Conservation (phyloP, 441 rosid genomes). For the Pelargonium cotyledonis region DNA sequence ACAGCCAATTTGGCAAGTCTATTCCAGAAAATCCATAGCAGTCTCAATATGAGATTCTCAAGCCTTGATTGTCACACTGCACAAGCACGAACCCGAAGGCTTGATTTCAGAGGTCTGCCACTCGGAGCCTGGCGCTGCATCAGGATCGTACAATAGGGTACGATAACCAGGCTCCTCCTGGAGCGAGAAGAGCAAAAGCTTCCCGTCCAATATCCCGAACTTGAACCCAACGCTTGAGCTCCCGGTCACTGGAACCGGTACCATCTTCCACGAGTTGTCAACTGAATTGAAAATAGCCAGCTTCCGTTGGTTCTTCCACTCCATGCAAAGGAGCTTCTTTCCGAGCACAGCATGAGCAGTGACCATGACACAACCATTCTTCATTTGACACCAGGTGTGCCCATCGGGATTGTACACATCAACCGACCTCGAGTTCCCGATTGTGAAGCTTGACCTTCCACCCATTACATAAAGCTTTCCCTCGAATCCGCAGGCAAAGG, state of each 20-base stretch:
- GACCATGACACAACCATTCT: constrained; percentile 89
- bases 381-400: constrained; percentile 68
- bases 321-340: constrained; percentile 74
- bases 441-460: constrained; percentile 91
- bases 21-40: too few relatives aligned
- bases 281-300: constrained; percentile 60
- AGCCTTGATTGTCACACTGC: constrained; percentile 75
- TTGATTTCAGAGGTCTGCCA: constrained; percentile 71
- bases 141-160: constrained; percentile 71
- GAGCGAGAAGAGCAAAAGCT: constrained; percentile 62
- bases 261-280: constrained; percentile 73
- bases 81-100: constrained; percentile 69
- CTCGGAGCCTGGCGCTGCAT: constrained; percentile 59
- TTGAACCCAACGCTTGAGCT: constrained; percentile 64
- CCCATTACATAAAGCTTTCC: constrained; percentile 95
- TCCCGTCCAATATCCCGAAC: constrained; percentile 71
- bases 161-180: constrained; percentile 48
- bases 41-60: constrained; percentile 27
- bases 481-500: constrained; percentile 74
- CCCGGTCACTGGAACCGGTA: constrained; percentile 73
- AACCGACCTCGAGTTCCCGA: constrained; percentile 75
- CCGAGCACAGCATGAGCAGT: constrained; percentile 86
- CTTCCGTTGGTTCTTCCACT: constrained; percentile 94
- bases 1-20: too few relatives aligned
- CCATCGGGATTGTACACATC: constrained; percentile 71